phyloP scores from a whole-genome alignment of 148 eudicot genomes.

The Dianthus caryophyllus region DNA sequence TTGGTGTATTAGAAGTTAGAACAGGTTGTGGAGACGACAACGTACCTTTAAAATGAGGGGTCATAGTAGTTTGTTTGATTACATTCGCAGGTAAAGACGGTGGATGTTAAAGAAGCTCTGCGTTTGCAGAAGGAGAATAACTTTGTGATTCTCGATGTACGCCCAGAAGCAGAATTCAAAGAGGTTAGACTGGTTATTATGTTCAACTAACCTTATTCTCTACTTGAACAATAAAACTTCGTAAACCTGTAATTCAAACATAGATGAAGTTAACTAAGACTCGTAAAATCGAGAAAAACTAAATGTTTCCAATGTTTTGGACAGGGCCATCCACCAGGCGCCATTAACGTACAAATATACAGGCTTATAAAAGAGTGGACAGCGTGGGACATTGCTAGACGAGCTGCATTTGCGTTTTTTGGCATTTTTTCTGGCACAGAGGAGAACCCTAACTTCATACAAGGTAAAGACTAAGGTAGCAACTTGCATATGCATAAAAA shows the following conservation, averaged over 20 bases:
- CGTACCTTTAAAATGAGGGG: too few species aligned
- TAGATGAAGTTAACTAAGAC: background rate
- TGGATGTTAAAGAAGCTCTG: conserved; percentile 85
- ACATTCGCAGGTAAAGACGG: conserved; percentile 72
- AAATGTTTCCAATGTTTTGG: conserved; percentile 12
- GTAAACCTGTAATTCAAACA: conserved; percentile 1
- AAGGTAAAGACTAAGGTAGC: conserved; percentile 40
- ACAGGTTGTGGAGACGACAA: too few species aligned
- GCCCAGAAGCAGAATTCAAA: conserved; percentile 92
- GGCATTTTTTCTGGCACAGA: conserved; percentile 96
- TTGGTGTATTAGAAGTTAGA: background rate
- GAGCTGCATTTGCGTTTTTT: conserved; percentile 96
- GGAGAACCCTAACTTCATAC: conserved; percentile 90
- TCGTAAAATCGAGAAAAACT: background rate
- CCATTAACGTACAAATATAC: conserved; percentile 86
- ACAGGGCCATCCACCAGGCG: conserved; percentile 92
- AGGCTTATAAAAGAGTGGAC: conserved; percentile 99
- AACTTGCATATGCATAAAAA: background rate
- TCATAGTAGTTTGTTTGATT: background rate
- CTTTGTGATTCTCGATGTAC: conserved; percentile 89
- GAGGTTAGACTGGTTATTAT: conserved; percentile 45
- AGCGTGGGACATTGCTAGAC: conserved; percentile 99
- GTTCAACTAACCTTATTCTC: background rate
- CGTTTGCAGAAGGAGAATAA: conserved; percentile 94
- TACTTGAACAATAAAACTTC: background rate